phyloP scores from a whole-genome alignment of 176 grass and related monocot genomes.

The Avena insularis region DNA sequence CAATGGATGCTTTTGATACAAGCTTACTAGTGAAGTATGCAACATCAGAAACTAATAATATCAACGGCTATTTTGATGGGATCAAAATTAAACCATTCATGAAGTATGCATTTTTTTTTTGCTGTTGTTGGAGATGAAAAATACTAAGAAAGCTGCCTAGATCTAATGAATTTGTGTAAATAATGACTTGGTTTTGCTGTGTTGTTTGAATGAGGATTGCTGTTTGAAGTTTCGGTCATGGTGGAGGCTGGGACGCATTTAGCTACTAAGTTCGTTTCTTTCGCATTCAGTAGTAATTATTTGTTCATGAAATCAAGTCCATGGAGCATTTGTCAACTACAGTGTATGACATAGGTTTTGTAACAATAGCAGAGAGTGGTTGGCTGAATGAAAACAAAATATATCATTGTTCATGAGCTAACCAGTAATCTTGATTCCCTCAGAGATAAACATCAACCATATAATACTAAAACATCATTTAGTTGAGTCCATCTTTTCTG shows the following conservation, averaged over 20 bases:
- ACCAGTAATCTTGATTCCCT: background rate
- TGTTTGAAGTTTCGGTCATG: background rate
- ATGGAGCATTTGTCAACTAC: background rate
- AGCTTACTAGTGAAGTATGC: background rate
- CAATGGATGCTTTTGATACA: background rate
- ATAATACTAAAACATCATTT: conserved; percentile 19
- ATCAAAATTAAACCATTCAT: background rate
- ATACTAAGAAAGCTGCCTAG: background rate
- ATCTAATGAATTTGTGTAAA: background rate
- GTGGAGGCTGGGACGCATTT: background rate
- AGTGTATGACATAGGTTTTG: background rate
- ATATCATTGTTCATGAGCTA: background rate
- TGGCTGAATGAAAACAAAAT: background rate
- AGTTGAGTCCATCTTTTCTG: background rate
- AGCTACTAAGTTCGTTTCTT: no score
- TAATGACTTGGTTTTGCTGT: background rate
- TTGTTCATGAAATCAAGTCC: background rate
- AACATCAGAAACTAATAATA: background rate
- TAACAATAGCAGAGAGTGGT: background rate
- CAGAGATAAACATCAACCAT: conserved; percentile 25
- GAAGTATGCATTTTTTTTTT: conserved; percentile 11
- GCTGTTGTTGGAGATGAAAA: background rate
- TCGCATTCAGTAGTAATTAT: background rate
- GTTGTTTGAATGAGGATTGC: background rate
- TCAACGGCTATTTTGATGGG: background rate